Base-by-base conservation (phyloP, 345 rosid genomes). In the Arabis hirsuta region DNA sequence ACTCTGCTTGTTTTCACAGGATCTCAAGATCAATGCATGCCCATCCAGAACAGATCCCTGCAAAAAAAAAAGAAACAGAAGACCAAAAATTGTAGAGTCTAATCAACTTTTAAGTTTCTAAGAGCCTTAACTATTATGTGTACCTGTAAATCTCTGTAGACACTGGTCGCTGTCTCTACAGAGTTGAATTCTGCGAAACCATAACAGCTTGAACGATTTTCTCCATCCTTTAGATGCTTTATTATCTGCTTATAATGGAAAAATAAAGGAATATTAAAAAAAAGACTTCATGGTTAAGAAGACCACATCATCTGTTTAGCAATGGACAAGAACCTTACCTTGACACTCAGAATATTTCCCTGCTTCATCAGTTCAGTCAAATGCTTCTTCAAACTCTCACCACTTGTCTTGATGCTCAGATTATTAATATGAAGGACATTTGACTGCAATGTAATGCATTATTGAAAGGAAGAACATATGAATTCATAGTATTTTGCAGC, bases 171-270 rank as follows among this genome's bases (percentile, higher is more conserved):
- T 3, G 90, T 87, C 76, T 95, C 96, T 76, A 81, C 72, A 31
- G 96, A 86, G 79, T 95, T 93, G 58, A 95, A 88, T 79, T 91
- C 96, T 32, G 87, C 55, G 80, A 95, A 91, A 75, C 99, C 99
- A 82, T 86, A 91, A 45, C 99, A 96, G 82, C 80, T 83, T 10
- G 99, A 95, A 20, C 90, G 81, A 75, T 78, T 77, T 83, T 91
- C 90, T 55, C 93, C 97, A 63, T 86, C 84, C 78, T 88, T 91
- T 74, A 78, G 20, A 79, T 91, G 99, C 78, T 81, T 88, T 81
- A 84, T 91, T 74, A 91, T 79, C 99, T 95, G 91, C 71, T 34
- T 44, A 51, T 14, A 55, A 34, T 48, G 62, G 55, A 73, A 26
- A 60, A 61, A 65, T 46, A n/a, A 71, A 41, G 59, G 36, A 48